Evolutionary conservation across 2,329 filamentous ascomycete genomes (phyloP), one percentile per base, ranked within the genome.

Genomic region (Pyrenophora seminiperda): DNA sequence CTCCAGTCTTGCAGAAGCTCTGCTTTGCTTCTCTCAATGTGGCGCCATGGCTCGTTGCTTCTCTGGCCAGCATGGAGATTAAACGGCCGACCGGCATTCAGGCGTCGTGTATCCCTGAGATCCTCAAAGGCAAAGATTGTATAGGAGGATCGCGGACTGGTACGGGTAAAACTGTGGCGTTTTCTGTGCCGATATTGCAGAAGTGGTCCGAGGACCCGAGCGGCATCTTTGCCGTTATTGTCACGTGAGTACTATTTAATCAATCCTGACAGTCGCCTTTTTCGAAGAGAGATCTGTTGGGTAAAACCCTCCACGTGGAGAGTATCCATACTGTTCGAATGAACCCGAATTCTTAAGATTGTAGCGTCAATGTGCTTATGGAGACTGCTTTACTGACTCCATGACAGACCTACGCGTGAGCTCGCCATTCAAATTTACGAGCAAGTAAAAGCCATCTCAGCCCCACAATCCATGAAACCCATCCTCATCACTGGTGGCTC

Each of bases 141-240:
- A 97, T 99, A 63, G 94, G 94, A 68, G 92, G 92, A 30, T 96
- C 90, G 68, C 83, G 91, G 56, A 99, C 94, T 0, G 94, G 94
- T 79, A 97, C 93, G 10, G 94, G 94, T 75, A 99, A 99, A 78
- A 99, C 94, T 3, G 87, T 97, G 34, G 92, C 94, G 1, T 99
- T 99, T 73, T 90, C 93, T 1, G 91, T 92, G 7, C 94, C 94
- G 0, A 96, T 99, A 53, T 77, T 99, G 56, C 93, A 97, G 71
- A 88, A 88, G 73, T 97, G 92, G 91, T 86, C 93, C 2, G 83
- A 91, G 67, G 92, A 99, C 76, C 94, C 94, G 1, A 87, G 88
- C 51, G 94, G 91, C 34, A 93, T 97, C 63, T 99, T 90, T 73
- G 93, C 85, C 2, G 78, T 99, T 5, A 84, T 99, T 11, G 76